Evolutionary conservation across 202 grass and related monocot genomes (phyloP), one percentile per base, ranked within the genome.

Genomic region (Panicum hallii): DNA sequence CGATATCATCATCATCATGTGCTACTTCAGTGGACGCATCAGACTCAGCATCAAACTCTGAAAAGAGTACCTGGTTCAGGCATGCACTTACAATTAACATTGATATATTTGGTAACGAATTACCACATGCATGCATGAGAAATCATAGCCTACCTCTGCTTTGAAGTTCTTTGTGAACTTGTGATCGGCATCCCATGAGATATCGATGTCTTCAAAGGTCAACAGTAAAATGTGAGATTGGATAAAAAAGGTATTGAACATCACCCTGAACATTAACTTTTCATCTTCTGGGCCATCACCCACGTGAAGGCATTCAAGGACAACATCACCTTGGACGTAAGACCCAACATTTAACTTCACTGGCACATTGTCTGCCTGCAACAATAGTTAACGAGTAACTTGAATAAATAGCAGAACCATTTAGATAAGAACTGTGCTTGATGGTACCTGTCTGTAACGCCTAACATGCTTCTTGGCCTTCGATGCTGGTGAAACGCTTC

Each of bases 51-150:
- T 94, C 89, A 86, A 93, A 89, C 81, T 98, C 93, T 95, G 95
- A 98, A 98, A 98, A 98, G 81, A 98, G 93, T 98, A 98, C 93
- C 95, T 98, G 89, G 75, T 95, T 92, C 79, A 98, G 91, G 38
- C 79, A 94, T 66, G 28, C 75, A 87, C 67, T 79, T 91, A 49
- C 77, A 88, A 84, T 95, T 89, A 95, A 92, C 57, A 84, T 88
- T 77, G 82, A 66, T 76, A 55, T 34, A 72, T 28, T 69, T 77
- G 77, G 71, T 49, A 82, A 78, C 6, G 41, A 73, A 61, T 17
- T 77, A 36, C 7, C 32, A 45, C 13, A 69, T 67, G 77, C 22
- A 74, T 79, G 74, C 64, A 89, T 84, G 55, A 80, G 69, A 77
- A 70, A 45, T 44, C 81, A 86, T 23, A 53, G 26, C 50, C 45